Percentiles rank a stretch among this genome's conserved stretches.
These are phyloP conservation scores for Toxicodendron radicans DNA, from an alignment of 345 rosid genomes.

Conservation along the genomic window DNA sequence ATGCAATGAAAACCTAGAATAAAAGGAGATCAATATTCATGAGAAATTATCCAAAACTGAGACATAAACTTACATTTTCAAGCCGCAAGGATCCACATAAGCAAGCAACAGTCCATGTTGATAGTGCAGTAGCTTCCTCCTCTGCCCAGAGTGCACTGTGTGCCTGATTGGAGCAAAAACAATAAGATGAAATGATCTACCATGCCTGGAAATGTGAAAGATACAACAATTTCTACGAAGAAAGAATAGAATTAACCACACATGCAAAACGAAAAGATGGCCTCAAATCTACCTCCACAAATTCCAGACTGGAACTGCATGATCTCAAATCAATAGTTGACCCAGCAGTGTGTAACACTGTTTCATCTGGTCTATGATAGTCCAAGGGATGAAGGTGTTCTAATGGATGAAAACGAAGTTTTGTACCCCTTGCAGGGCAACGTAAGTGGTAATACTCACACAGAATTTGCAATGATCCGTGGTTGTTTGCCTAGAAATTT, in stretches of 20 bases:
- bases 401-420: constrained; percentile 76
- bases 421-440: constrained; percentile 74
- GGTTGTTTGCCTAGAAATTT: constrained; percentile 61
- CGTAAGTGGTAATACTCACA: constrained; percentile 68
- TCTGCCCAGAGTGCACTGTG: constrained; percentile 68
- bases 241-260: constrained; percentile 4
- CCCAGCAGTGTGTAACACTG: constrained; percentile 56
- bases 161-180: constrained; percentile 50
- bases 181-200: constrained; percentile 9
- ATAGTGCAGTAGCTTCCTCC: constrained; percentile 88
- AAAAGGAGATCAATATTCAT: background rate
- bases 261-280: background rate
- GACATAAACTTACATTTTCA: constrained; percentile 57
- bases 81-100: constrained; percentile 90
- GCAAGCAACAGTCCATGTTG: constrained; percentile 89
- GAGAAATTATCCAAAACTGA: constrained; percentile 6
- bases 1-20: background rate
- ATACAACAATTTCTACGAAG: background rate
- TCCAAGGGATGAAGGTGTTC: constrained; percentile 86
- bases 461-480: constrained; percentile 78
- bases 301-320: constrained; percentile 68
- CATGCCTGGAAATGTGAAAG: constrained; percentile 3
- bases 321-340: constrained; percentile 67
- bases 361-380: constrained; percentile 70
- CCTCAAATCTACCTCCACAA: constrained; percentile 64